Evolutionary conservation across 2,329 filamentous ascomycete genomes (phyloP).

Genomic region (Sphaerulina musiva): DNA sequence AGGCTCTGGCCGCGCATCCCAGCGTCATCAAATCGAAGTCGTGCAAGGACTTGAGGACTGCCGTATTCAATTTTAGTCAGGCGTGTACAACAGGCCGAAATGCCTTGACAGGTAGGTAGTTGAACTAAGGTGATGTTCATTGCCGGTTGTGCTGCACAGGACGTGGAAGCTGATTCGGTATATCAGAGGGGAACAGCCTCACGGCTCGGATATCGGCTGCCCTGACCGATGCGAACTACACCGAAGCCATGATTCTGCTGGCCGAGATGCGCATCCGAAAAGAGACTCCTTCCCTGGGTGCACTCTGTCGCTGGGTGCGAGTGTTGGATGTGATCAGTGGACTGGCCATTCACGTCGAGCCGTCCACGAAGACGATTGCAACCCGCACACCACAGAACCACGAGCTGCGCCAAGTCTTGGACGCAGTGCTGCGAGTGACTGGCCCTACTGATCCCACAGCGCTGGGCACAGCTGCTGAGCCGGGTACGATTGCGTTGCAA

Average conservation of each 20-base stretch:
- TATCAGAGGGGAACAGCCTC: conserved; percentile 53
- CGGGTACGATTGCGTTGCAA: conserved; percentile 52
- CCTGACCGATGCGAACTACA: conserved; percentile 58
- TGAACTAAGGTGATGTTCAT: too few species aligned
- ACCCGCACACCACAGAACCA: conserved; percentile 44
- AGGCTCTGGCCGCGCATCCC: conserved; percentile 53
- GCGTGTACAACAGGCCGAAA: conserved; percentile 62
- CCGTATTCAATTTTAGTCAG: conserved; percentile 63
- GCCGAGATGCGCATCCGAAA: conserved; percentile 64
- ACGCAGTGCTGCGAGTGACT: conserved; percentile 58
- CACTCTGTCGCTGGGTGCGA: conserved; percentile 65
- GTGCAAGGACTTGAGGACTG: conserved; percentile 60
- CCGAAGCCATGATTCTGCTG: conserved; percentile 58
- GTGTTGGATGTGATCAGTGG: conserved; percentile 64
- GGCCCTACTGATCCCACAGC: conserved; percentile 50
- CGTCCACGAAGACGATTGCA: conserved; percentile 33
- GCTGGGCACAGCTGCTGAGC: conserved; percentile 13
- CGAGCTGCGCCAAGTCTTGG: conserved; percentile 55
- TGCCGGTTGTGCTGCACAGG: too few species aligned
- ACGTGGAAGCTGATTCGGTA: not conserved
- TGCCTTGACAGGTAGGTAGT: conserved; percentile 27
- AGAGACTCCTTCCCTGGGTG: conserved; percentile 60
- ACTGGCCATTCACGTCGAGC: conserved; percentile 51
- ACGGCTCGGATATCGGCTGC: conserved; percentile 61
- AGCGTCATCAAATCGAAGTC: conserved; percentile 60